Percentiles rank a stretch among this genome's conserved stretches.
Conservation (phyloP, 73 alveolate genomes). For the Blepharisma japonicum region DNA sequence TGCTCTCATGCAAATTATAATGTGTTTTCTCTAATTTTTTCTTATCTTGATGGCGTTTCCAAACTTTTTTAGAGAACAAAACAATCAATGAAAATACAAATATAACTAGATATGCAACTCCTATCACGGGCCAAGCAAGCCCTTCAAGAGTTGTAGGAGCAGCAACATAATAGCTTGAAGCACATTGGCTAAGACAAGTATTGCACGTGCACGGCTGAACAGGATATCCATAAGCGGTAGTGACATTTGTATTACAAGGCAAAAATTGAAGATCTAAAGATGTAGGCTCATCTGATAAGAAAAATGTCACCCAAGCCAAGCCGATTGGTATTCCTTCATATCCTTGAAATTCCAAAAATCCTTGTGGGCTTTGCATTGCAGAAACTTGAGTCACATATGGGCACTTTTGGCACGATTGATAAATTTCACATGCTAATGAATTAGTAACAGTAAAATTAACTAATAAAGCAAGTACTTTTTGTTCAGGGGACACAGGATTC, state of each 20-base stretch:
- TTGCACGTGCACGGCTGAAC: constrained; percentile 13
- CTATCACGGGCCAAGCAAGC: constrained; percentile 7
- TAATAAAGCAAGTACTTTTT: background rate
- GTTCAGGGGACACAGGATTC: constrained; percentile 15
- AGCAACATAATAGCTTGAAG: background rate
- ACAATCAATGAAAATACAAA: constrained; percentile 10
- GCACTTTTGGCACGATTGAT: constrained; percentile 25
- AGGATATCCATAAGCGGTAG: constrained; percentile 3
- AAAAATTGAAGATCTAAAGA: background rate
- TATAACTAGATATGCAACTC: background rate
- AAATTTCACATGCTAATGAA: constrained; percentile 11
- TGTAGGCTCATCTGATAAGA: background rate
- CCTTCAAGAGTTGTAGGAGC: constrained; percentile 22
- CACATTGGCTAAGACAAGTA: constrained; percentile 3
- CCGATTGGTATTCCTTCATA: constrained; percentile 25
- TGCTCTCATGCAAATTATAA: no score
- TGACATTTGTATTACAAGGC: constrained; percentile 12
- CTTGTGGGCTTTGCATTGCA: constrained; percentile 32
- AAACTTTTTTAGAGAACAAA: background rate
- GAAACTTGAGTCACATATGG: constrained; percentile 15
- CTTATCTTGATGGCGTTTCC: no score
- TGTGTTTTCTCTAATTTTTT: no score
- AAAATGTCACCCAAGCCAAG: background rate
- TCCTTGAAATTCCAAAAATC: constrained; percentile 30
- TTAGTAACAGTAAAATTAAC: constrained; percentile 4